Evolutionary conservation across 1,139 yeast species (phyloP).

Genomic region (Protomyces gravidus): DNA sequence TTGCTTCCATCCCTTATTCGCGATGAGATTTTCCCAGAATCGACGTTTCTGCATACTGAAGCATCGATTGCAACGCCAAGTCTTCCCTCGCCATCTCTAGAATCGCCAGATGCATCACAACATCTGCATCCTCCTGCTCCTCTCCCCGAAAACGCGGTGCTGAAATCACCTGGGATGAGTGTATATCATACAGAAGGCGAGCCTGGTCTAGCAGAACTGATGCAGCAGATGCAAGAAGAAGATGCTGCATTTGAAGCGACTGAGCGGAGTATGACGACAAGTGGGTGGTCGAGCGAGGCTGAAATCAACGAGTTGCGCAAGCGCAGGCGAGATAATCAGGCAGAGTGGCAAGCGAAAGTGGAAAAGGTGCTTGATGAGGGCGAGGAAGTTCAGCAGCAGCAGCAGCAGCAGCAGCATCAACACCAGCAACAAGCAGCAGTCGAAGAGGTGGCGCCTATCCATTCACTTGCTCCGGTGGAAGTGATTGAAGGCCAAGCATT

Average conservation of each 20-base stretch:
- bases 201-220: slow-evolving; percentile 21
- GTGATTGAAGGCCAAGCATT: no score
- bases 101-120: background rate
- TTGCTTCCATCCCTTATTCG: background rate
- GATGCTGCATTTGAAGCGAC: slow-evolving; percentile 29
- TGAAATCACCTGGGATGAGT: background rate
- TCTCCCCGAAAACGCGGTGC: no score
- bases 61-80: background rate
- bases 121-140: background rate
- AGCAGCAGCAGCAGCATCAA: background rate
- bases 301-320: slow-evolving; percentile 24
- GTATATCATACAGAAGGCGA: background rate
- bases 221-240: slow-evolving; percentile 26
- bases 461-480: no score
- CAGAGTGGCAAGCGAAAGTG: slow-evolving; percentile 47
- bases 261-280: slow-evolving; percentile 24
- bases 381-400: background rate
- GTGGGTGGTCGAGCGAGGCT: slow-evolving; percentile 28
- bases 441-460: no score
- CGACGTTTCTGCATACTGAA: background rate
- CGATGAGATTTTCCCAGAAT: background rate
- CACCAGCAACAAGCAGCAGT: no score
- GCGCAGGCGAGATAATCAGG: slow-evolving; percentile 24
- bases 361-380: slow-evolving; percentile 38
- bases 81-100: background rate